Evolutionary conservation across 345 rosid genomes (phyloP), one percentile per base, ranked within the genome.

Genomic region (Triadica sebifera): DNA sequence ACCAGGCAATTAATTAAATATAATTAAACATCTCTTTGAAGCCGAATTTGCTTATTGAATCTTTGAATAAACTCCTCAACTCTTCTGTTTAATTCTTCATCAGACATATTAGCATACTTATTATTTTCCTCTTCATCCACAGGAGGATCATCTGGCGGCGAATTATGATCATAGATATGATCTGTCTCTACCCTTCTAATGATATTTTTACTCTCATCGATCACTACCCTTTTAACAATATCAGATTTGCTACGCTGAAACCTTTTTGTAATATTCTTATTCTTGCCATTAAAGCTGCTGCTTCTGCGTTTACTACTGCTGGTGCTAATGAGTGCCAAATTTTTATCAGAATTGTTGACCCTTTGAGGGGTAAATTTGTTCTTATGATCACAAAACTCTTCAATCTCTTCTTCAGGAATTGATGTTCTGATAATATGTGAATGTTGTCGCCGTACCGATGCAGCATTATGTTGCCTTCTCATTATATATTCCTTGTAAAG

Each of bases 41-140:
- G 83, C 77, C 89, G 82, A 67, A 91, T 87, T 66, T 91, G 85
- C 77, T 73, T 84, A 70, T 87, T 90, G 80, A 84, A 87, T 63
- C 74, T 80, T 65, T 79, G 81, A 77, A 93, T 93, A 22, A 93
- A 91, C 22, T 93, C 95, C 77, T 93, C 97, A 12, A 89, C 88
- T 73, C 93, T 84, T 72, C 66, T 74, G 66, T 93, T 90, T 67
- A 91, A 65, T 67, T 93, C 98, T 67, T 91, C 96, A 59, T 87
- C 71, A 4, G 97, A 91, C 96, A 93, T 67, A 41, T 73, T 82
- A 24, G 91, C 86, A 60, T 85, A 90, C 82, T 88, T 89, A 52
- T 88, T 80, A 8, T 75, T 84, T 53, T 87, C 86, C 65, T 82
- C 75, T 11, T 64, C 70, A 17, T 29, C 65, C 0, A 43, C 55